Base-by-base conservation (phyloP, 2,329 filamentous ascomycete genomes). In the Sclerotinia spermophila region DNA sequence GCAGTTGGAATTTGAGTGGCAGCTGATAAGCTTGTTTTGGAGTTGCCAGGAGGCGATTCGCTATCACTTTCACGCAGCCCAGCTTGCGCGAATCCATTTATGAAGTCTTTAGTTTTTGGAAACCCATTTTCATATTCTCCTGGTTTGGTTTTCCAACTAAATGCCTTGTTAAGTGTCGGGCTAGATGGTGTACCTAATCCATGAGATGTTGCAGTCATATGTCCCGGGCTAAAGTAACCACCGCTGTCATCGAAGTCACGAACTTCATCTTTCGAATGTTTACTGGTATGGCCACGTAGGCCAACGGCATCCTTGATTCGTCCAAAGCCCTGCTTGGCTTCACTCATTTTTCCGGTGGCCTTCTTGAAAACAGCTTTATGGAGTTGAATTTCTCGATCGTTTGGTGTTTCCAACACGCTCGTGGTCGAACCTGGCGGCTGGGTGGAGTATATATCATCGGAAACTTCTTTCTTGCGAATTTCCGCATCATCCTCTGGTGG, bases 241-340 rank as follows among this genome's bases (percentile, higher is more conserved):
- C 70, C 69, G 33, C 70, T 67, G 35, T 51, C 71, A 24, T 77
- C 76, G n/a, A 44, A 62, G n/a, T 75, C 76, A 58, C 67, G 55
- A 27, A 24, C 67, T 19, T 80, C 87, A 69, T 90, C 87, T 74
- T 83, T 86, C 5, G 87, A 89, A n/a, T 84, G 83, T 21, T 85
- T 84, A 74, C 80, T 84, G 61, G 78, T 76, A 72, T 90, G 87
- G 2, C 86, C 85, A 56, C 78, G 76, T 51, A 77, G 71, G 1
- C 92, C 92, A 48, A 97, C 91, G 3, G 90, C 93, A 78, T 95
- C 93, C 78, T 94, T 94, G 79, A 97, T 94, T 48, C 92, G 89
- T 2, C 92, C 92, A 70, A 97, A 86, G 0, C 94, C 93, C 70
- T 91, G 93, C 61, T 91, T 89, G 60, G 93, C 92, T 80, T 96